These are phyloP conservation scores for Leptodontidium sp. DNA, from an alignment of 2,329 filamentous ascomycete genomes.

Conservation along the genomic window DNA sequence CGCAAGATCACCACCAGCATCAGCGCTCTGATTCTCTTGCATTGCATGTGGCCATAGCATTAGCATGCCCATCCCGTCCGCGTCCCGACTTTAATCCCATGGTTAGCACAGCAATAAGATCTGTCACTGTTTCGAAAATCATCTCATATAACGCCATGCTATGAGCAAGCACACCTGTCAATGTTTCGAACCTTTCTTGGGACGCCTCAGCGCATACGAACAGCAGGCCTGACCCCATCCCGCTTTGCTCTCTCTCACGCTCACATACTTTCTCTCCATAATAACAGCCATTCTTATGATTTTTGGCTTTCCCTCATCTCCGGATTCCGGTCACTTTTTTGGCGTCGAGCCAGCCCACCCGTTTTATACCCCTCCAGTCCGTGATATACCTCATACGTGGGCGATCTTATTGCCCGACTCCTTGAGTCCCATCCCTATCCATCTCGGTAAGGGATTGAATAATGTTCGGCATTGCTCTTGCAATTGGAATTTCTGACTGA, in stretches of 20 bases:
- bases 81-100: conserved; percentile 10
- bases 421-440: conserved; percentile 6
- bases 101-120: conserved; percentile 17
- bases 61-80: neutral
- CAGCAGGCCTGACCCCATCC: conserved; percentile 4
- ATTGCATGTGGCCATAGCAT: conserved; percentile 20
- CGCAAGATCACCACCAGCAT: conserved; percentile 22
- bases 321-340: neutral
- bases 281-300: neutral
- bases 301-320: conserved; percentile 1
- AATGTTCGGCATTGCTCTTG: conserved; percentile 8
- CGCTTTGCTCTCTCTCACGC: neutral
- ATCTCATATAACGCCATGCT: conserved; percentile 31
- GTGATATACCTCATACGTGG: conserved; percentile 11
- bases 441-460: neutral
- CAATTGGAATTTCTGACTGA: conserved; percentile 9
- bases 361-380: conserved; percentile 19
- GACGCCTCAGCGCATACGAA: conserved; percentile 7
- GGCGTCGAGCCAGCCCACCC: conserved; percentile 1
- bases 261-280: neutral
- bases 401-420: conserved; percentile 6
- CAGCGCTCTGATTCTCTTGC: conserved; percentile 23
- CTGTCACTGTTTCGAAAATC: conserved; percentile 33
- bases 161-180: conserved; percentile 22
- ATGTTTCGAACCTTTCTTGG: conserved; percentile 17